Conservation (phyloP, 2,329 filamentous ascomycete species). For the Aspergillus floridensis region DNA sequence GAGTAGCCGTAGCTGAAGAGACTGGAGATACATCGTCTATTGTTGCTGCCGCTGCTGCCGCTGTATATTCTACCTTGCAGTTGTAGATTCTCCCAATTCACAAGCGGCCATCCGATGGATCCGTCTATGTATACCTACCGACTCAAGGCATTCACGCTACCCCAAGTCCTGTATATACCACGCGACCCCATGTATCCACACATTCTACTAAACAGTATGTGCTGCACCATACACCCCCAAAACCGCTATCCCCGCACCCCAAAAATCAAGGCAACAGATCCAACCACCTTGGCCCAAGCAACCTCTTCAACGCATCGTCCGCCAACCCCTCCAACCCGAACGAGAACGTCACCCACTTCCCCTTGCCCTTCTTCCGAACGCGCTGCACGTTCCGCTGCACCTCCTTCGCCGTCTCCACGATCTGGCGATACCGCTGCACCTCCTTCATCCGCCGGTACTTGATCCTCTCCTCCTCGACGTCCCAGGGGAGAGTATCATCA, state of each 20-base stretch:
- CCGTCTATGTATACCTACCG: too few species aligned
- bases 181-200: too few species aligned
- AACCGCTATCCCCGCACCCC: too few species aligned
- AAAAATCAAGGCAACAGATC: conserved; percentile 2
- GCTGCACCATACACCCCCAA: too few species aligned
- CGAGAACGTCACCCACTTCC: conserved; percentile 42
- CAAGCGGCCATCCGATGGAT: too few species aligned
- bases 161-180: too few species aligned
- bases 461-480: conserved; percentile 33
- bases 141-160: too few species aligned
- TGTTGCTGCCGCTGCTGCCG: too few species aligned
- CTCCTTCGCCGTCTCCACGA: conserved; percentile 26
- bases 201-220: too few species aligned
- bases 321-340: conserved; percentile 27
- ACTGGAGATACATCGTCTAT: too few species aligned
- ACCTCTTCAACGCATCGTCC: conserved; percentile 14
- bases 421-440: conserved; percentile 29
- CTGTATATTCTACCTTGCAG: too few species aligned
- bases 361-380: conserved; percentile 31
- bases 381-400: conserved; percentile 33
- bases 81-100: too few species aligned
- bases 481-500: conserved; percentile 20
- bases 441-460: conserved; percentile 33
- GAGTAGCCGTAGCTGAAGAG: neutral
- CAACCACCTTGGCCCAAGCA: conserved; percentile 19